phyloP scores from a whole-genome alignment of 495 filamentous ascomycete species.

The Letharia lupina region DNA sequence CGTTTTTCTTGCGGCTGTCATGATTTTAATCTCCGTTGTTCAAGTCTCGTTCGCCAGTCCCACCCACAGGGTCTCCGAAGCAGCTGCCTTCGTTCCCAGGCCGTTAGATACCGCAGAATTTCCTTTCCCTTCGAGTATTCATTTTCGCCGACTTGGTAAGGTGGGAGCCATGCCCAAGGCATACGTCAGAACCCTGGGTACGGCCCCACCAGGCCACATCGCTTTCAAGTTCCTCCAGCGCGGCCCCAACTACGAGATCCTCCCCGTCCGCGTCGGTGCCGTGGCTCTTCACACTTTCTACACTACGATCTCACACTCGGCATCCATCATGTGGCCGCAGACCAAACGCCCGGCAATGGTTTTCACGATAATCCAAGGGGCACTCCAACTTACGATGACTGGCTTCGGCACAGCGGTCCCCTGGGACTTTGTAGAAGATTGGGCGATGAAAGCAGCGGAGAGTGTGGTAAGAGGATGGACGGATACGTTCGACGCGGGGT shows the following conservation, averaged over 20 bases:
- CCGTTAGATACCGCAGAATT: not conserved
- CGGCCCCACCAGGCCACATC: not conserved
- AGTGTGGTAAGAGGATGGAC: not conserved
- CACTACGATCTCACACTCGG: not conserved
- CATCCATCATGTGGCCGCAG: not conserved
- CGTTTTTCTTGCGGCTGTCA: not conserved
- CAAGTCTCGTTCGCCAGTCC: not conserved
- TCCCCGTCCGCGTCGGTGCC: not conserved
- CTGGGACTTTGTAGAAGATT: not conserved
- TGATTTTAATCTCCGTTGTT: not conserved
- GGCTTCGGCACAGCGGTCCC: not conserved
- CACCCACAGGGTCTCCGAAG: not conserved
- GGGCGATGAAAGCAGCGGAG: not conserved
- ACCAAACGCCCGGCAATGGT: not conserved
- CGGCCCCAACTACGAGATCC: not conserved
- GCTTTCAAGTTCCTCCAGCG: not conserved
- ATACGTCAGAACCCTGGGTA: not conserved
- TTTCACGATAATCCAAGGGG: not conserved
- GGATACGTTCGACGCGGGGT: not conserved
- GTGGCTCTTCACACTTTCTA: not conserved
- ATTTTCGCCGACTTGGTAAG: not conserved
- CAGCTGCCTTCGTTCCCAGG: not conserved
- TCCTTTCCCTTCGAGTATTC: not conserved
- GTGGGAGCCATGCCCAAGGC: not conserved
- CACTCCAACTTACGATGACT: not conserved